Evolutionary conservation across 1,284 basidiomycete species (phyloP), one percentile per base, ranked within the genome.

Genomic region (Pisolithus thermaeus): DNA sequence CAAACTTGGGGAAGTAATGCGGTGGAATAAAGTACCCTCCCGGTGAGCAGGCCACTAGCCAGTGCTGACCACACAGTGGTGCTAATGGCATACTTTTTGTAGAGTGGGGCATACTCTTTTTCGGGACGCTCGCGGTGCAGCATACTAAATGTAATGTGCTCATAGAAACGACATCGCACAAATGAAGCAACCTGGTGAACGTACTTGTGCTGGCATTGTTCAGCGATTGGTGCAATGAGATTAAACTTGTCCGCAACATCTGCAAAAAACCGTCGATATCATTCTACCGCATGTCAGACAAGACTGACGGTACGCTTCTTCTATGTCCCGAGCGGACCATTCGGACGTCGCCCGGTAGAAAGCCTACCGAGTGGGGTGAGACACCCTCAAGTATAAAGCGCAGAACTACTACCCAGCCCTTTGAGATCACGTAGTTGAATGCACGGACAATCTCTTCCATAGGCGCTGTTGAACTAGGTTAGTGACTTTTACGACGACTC

Each of bases 21-120:
- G 36, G 32, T 27, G 5, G 20, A 25, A 30, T 18, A 23, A 6
- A 7, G 32, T 52, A 69, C 68, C 63, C 80, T 80, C 38, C 80
- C 79, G 16, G 76, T 79, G 38, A 81, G 71, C 39, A 72, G 51
- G 51, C 80, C 81, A 25, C 73, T 73, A 42, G 79, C 78, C 50
- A 86, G 71, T n/a, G 83, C 79, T 14, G 75, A 78, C 78, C 79
- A 84, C 57, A 81, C 78, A 22, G 78, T 80, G 16, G 75, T 77
- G 11, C 71, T 66, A 35, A 68, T 64, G n/a, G 64, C 62, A 56
- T 73, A 71, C 50, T 70, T 70, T 51, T 68, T 59, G 58, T 70
- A 73, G 28, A 75, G 14, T 18, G 70, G 68, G 62, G 70, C 71
- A 65, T 82, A 83, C 61, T 83, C 81, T 58, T 72, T 70, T 66